Evolutionary conservation across 129 eudicot species (phyloP).

Genomic region (Artemisia tridentata): DNA sequence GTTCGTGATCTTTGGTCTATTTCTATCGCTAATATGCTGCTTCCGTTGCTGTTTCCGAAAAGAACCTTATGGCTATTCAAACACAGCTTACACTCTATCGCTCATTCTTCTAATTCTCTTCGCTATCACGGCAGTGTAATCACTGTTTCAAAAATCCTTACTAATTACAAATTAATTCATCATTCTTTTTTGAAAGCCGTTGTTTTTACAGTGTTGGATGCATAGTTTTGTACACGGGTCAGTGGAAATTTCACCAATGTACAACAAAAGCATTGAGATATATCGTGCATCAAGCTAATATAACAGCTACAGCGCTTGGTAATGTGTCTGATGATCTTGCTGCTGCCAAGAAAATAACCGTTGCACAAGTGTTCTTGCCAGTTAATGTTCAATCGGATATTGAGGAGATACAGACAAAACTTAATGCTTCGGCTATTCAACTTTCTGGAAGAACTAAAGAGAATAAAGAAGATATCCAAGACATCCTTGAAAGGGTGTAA

Average conservation of each 20-base stretch:
- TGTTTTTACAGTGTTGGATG: conserved; percentile 68
- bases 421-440: conserved; percentile 62
- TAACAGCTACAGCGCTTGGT: conserved; percentile 54
- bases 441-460: conserved; percentile 60
- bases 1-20: conserved; percentile 73
- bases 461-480: conserved; percentile 53
- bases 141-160: conserved; percentile 14
- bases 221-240: conserved; percentile 80
- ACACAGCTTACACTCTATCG: conserved; percentile 73
- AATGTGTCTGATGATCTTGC: conserved; percentile 86
- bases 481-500: conserved; percentile 66
- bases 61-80: conserved; percentile 81
- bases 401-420: conserved; percentile 55
- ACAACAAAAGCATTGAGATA: conserved; percentile 60
- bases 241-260: conserved; percentile 63
- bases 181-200: not conserved
- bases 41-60: conserved; percentile 70
- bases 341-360: conserved; percentile 70
- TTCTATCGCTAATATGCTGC: conserved; percentile 50
- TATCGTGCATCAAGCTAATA: conserved; percentile 60
- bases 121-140: conserved; percentile 72
- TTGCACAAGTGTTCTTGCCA: conserved; percentile 60
- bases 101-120: conserved; percentile 75
- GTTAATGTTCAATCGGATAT: conserved; percentile 73
- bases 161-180: not conserved